These are phyloP conservation scores for Spathaspora jeffriesii DNA, from an alignment of 1,139 yeast genomes.

Conservation along the genomic window DNA sequence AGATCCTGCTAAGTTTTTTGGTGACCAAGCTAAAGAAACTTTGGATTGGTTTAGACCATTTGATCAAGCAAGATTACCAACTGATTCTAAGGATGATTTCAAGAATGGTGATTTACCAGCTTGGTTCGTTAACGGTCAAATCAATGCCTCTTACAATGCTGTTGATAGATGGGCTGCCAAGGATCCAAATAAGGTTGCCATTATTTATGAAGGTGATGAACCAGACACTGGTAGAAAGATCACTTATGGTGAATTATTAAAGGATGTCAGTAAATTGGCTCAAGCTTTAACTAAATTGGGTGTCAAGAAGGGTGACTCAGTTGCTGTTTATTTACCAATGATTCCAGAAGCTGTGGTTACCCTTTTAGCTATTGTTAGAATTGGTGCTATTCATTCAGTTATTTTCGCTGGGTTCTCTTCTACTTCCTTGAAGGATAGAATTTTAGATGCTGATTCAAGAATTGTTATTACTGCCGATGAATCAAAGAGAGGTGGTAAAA, in stretches of 20 bases:
- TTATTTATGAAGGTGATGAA: conserved; percentile 81
- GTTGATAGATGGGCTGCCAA: conserved; percentile 80
- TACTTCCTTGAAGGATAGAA: conserved; percentile 74
- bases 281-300: conserved; percentile 67
- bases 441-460: conserved; percentile 73
- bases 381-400: conserved; percentile 84
- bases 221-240: conserved; percentile 61
- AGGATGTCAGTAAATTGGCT: conserved; percentile 69
- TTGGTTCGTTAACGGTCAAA: conserved; percentile 77
- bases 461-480: conserved; percentile 81
- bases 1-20: conserved; percentile 66
- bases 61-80: conserved; percentile 58
- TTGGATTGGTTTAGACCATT: conserved; percentile 69
- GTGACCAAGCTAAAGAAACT: conserved; percentile 55
- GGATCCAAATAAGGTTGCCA: conserved; percentile 74
- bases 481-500: conserved; percentile 80
- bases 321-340: conserved; percentile 87
- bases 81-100: conserved; percentile 49
- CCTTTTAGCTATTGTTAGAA: conserved; percentile 69
- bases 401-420: conserved; percentile 85
- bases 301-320: conserved; percentile 80
- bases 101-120: conserved; percentile 68
- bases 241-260: conserved; percentile 71
- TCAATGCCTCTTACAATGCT: conserved; percentile 77
- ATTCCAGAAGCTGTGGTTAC: conserved; percentile 79